A percentile compares a stretch with the other conserved stretches of the same genome.
phyloP scores from a whole-genome alignment of 1,139 yeast species.

The Diutina mesorugosa region DNA sequence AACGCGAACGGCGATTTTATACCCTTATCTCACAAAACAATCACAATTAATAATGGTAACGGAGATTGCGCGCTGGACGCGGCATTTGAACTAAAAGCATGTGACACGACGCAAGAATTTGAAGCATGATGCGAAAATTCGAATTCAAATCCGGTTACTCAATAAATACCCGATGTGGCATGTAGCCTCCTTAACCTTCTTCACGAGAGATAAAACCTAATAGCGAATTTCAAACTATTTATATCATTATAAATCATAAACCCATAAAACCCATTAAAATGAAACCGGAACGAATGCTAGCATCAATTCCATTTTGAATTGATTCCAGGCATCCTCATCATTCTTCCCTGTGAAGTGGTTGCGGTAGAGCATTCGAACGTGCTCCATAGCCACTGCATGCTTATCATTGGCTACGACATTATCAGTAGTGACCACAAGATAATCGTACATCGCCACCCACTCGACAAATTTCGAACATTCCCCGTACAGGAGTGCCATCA shows the following conservation, averaged over 20 bases:
- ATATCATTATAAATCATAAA: neutral
- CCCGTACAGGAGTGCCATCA: neutral
- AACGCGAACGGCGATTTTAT: too few species aligned
- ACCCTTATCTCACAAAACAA: neutral
- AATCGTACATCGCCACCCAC: constrained; percentile 1
- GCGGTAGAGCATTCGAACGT: neutral
- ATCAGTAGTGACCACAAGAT: neutral
- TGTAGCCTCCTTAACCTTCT: too few species aligned
- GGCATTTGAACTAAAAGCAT: neutral
- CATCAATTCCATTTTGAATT: neutral
- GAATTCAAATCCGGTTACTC: too few species aligned
- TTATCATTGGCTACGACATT: neutral
- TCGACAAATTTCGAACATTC: neutral
- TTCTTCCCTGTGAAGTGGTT: neutral
- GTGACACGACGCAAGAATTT: neutral
- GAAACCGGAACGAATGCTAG: neutral
- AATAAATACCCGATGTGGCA: too few species aligned
- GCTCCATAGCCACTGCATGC: neutral
- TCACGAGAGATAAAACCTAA: too few species aligned
- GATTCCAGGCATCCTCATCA: neutral
- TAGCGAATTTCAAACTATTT: neutral
- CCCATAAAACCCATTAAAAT: neutral
- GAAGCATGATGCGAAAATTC: too few species aligned
- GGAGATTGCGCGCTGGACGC: neutral
- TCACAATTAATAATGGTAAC: neutral